Percentiles rank a stretch among this genome's conserved stretches.
phyloP scores from a whole-genome alignment of 1,139 yeast species.

The Candida sp. region DNA sequence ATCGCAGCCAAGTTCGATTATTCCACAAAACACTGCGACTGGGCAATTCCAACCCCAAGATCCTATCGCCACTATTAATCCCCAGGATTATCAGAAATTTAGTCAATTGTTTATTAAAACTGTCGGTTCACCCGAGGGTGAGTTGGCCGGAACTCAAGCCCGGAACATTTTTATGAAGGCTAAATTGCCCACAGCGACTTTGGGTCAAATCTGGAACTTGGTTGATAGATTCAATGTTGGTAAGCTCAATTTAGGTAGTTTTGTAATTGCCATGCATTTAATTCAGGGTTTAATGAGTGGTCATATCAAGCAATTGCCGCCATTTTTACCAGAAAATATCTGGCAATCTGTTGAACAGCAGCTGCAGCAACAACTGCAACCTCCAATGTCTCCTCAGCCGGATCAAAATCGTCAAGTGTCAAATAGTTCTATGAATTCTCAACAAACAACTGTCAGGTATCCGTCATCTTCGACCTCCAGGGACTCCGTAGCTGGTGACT shows the following conservation, averaged over 20 bases:
- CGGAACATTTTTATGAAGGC: conserved; percentile 87
- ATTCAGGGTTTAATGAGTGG: conserved; percentile 79
- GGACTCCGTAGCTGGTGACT: conserved; percentile 34
- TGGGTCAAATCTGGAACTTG: conserved; percentile 87
- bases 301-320: conserved; percentile 65
- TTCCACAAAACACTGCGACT: conserved; percentile 35
- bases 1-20: conserved; percentile 39
- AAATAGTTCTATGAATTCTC: conserved; percentile 51
- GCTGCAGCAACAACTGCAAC: neutral
- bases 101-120: conserved; percentile 73
- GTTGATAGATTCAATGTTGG: conserved; percentile 80
- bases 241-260: conserved; percentile 65
- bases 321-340: conserved; percentile 59
- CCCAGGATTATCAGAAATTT: conserved; percentile 68
- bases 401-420: conserved; percentile 32
- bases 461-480: conserved; percentile 11
- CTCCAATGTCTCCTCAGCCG: conserved; percentile 5
- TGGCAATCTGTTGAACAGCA: conserved; percentile 54
- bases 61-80: conserved; percentile 58
- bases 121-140: conserved; percentile 48
- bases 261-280: conserved; percentile 92
- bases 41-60: conserved; percentile 28
- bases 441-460: conserved; percentile 40
- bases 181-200: conserved; percentile 65
- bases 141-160: conserved; percentile 72